Percentiles rank a stretch among this genome's conserved stretches.
Conservation (phyloP, 2,329 filamentous ascomycete genomes). For the Chrysosporium keratinophilum region DNA sequence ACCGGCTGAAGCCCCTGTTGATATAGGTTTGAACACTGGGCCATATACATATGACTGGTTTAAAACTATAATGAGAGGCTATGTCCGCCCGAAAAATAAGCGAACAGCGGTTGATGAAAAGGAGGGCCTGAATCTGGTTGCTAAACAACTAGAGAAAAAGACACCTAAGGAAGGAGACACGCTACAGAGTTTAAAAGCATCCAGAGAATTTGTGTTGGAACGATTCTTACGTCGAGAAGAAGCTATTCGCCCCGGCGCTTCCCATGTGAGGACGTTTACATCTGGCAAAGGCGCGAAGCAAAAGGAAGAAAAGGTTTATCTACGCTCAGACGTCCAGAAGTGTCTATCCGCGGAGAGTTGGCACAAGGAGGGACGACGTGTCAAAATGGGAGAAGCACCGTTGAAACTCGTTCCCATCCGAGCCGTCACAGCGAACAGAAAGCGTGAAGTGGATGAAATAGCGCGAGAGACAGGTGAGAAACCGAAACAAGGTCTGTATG, state of each 20-base stretch:
- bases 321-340: constrained; percentile 64
- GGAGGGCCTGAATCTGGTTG: constrained; percentile 72
- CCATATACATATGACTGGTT: constrained; percentile 82
- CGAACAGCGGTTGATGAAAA: constrained; percentile 63
- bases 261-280: constrained; percentile 63
- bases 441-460: constrained; percentile 78
- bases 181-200: constrained; percentile 77
- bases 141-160: constrained; percentile 62
- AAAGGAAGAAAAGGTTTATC: constrained; percentile 70
- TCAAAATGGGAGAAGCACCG: constrained; percentile 59
- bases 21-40: constrained; percentile 66
- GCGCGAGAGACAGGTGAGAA: constrained; percentile 71
- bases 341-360: constrained; percentile 92
- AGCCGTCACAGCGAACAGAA: constrained; percentile 76
- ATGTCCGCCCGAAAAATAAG: constrained; percentile 45
- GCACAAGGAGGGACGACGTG: constrained; percentile 88
- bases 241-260: constrained; percentile 59
- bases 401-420: constrained; percentile 83
- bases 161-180: constrained; percentile 68
- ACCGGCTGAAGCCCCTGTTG: constrained; percentile 66
- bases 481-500: constrained; percentile 75
- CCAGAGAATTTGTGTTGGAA: constrained; percentile 72
- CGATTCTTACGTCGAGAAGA: constrained; percentile 87
- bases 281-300: constrained; percentile 62
- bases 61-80: constrained; percentile 64